Conservation (phyloP, 2,329 filamentous ascomycete genomes). For the Lasiodiplodia hormozganensis region DNA sequence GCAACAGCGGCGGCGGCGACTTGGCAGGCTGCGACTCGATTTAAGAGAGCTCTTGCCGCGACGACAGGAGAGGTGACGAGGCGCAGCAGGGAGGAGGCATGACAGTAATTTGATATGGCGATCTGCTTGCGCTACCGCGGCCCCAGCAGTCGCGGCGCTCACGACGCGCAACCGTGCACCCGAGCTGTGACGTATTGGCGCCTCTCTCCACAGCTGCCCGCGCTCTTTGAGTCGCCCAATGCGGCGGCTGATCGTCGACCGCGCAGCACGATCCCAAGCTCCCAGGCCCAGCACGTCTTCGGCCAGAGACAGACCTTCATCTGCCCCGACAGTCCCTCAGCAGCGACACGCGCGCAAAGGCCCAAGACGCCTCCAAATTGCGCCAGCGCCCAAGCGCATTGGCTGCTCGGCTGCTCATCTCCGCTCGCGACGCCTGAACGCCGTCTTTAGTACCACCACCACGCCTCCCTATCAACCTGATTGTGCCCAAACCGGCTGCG, state of each 20-base stretch:
- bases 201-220: slow-evolving; percentile 22
- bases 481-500: slow-evolving; percentile 15
- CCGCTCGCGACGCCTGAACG: slow-evolving; percentile 23
- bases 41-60: slow-evolving; percentile 13
- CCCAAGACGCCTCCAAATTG: slow-evolving; percentile 12
- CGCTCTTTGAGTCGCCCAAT: slow-evolving; percentile 16
- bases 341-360: background rate
- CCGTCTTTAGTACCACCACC: slow-evolving; percentile 16
- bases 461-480: background rate
- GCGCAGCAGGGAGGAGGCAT: slow-evolving; percentile 26
- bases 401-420: slow-evolving; percentile 23
- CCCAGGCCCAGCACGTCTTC: background rate
- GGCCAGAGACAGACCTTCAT: slow-evolving; percentile 1
- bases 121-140: slow-evolving; percentile 24
- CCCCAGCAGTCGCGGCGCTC: slow-evolving; percentile 6
- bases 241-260: slow-evolving; percentile 21
- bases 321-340: slow-evolving; percentile 5
- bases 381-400: slow-evolving; percentile 22
- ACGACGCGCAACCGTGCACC: slow-evolving; percentile 8
- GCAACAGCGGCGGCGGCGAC: slow-evolving; percentile 12
- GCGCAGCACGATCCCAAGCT: slow-evolving; percentile 11
- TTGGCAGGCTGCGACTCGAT: slow-evolving; percentile 15
- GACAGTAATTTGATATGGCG: slow-evolving; percentile 27
- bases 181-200: slow-evolving; percentile 4
- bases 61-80: slow-evolving; percentile 20